Percentiles rank a stretch among this genome's conserved stretches.
These are phyloP conservation scores for Quaeritorhiza haematococci DNA, from an alignment of 371 early-diverging fungal genomes.

Conservation along the genomic window DNA sequence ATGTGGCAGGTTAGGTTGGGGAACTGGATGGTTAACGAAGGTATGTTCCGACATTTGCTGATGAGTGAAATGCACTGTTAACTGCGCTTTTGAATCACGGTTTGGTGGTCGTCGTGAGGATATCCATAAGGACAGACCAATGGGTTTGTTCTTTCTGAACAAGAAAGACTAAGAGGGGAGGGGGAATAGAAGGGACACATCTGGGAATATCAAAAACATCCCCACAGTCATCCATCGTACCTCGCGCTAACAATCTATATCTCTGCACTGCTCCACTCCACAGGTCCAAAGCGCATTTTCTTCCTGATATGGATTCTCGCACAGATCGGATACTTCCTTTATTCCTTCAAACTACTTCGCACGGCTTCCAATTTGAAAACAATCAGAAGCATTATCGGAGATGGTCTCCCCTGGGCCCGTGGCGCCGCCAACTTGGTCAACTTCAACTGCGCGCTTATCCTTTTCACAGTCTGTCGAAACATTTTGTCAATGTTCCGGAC, in stretches of 20 bases:
- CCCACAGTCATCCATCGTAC: background rate
- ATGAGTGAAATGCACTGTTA: constrained; percentile 1
- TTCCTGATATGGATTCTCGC: constrained; percentile 27
- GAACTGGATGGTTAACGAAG: constrained; percentile 35
- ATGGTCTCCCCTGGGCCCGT: constrained; percentile 44
- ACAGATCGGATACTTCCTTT: constrained; percentile 37
- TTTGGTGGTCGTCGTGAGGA: background rate
- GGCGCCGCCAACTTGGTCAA: constrained; percentile 58
- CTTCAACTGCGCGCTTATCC: constrained; percentile 66
- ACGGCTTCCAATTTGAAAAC: constrained; percentile 25
- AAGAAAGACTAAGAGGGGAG: too few species aligned
- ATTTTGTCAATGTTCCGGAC: constrained; percentile 65
- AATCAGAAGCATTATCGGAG: constrained; percentile 32
- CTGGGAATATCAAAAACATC: constrained; percentile 1
- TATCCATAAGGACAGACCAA: too few species aligned
- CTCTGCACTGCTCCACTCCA: background rate
- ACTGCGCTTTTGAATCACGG: background rate
- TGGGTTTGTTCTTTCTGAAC: too few species aligned
- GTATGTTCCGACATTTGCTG: constrained; percentile 11
- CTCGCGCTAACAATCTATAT: constrained; percentile 5
- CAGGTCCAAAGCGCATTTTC: constrained; percentile 37
- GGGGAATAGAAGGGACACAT: too few species aligned
- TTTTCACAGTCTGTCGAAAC: constrained; percentile 79
- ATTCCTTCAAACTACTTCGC: constrained; percentile 26
- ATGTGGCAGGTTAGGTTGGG: constrained; percentile 18